These are phyloP conservation scores for Thamnidium elegans DNA, from an alignment of 192 early-diverging fungal species.

Conservation along the genomic window DNA sequence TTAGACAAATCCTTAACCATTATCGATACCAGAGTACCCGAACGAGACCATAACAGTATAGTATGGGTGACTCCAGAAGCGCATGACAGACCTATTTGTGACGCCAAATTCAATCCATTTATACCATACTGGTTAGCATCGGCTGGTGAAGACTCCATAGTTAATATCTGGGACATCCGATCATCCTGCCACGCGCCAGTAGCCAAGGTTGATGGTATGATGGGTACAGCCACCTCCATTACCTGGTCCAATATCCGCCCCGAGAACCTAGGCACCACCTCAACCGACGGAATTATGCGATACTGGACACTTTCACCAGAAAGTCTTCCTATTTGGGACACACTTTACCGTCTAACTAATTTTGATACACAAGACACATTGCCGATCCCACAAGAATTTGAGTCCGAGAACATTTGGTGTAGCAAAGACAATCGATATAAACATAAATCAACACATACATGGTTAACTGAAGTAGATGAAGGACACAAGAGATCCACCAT, in stretches of 20 bases:
- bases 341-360: constrained; percentile 1
- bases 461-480: not conserved
- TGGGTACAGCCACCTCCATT: constrained; percentile 16
- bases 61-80: constrained; percentile 13
- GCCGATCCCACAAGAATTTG: not conserved
- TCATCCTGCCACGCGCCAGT: constrained; percentile 15
- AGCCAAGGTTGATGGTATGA: constrained; percentile 27
- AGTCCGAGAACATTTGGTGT: not conserved
- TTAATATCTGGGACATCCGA: constrained; percentile 37
- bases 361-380: constrained; percentile 3
- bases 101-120: constrained; percentile 29
- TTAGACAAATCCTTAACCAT: constrained; percentile 24
- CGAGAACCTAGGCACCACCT: constrained; percentile 19
- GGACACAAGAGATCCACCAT: not conserved
- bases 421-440: not conserved
- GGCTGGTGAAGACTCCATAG: constrained; percentile 29
- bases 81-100: constrained; percentile 11
- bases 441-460: too few species aligned
- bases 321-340: constrained; percentile 18
- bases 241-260: constrained; percentile 27
- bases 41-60: constrained; percentile 27
- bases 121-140: constrained; percentile 37
- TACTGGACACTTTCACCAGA: constrained; percentile 19
- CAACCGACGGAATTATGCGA: constrained; percentile 19
- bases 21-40: constrained; percentile 41